Evolutionary conservation across 2,329 filamentous ascomycete genomes (phyloP).

Genomic region (Fusarium sp.): DNA sequence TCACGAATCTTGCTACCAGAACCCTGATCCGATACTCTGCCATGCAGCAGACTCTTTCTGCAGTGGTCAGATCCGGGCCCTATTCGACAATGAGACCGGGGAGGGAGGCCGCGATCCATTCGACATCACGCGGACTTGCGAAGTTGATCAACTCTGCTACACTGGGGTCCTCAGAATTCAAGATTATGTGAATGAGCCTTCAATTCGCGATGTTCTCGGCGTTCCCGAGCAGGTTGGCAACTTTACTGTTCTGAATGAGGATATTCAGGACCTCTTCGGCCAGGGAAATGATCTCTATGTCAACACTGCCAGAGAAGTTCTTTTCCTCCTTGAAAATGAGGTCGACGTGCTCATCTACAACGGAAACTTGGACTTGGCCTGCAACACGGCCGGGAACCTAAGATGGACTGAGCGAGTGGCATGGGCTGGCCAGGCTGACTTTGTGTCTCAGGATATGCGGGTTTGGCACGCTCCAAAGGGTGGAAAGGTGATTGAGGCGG

Average conservation of each 20-base stretch:
- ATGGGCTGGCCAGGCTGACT: slow-evolving; percentile 33
- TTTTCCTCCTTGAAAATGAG: slow-evolving; percentile 4
- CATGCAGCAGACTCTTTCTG: slow-evolving; percentile 22
- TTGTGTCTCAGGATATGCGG: slow-evolving; percentile 20
- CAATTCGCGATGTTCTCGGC: background rate
- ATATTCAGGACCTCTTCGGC: background rate
- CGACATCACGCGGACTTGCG: background rate
- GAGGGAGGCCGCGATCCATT: background rate
- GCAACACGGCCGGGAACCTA: slow-evolving; percentile 34
- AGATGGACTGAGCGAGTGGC: slow-evolving; percentile 25
- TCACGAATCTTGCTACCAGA: slow-evolving; percentile 27
- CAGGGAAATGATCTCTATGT: slow-evolving; percentile 5
- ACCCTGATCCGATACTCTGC: slow-evolving; percentile 31
- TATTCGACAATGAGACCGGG: background rate
- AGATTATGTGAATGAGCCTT: background rate
- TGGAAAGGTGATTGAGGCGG: slow-evolving; percentile 16
- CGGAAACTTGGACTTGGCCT: slow-evolving; percentile 34
- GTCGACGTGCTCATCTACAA: slow-evolving; percentile 34
- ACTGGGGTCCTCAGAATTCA: background rate
- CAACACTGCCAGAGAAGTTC: slow-evolving; percentile 18
- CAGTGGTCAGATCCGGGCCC: background rate
- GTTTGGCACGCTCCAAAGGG: slow-evolving; percentile 6
- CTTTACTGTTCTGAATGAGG: background rate
- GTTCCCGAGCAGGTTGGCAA: background rate
- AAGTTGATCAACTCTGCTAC: background rate